Base-by-base conservation (phyloP, 129 eudicot species). In the Arctium lappa region DNA sequence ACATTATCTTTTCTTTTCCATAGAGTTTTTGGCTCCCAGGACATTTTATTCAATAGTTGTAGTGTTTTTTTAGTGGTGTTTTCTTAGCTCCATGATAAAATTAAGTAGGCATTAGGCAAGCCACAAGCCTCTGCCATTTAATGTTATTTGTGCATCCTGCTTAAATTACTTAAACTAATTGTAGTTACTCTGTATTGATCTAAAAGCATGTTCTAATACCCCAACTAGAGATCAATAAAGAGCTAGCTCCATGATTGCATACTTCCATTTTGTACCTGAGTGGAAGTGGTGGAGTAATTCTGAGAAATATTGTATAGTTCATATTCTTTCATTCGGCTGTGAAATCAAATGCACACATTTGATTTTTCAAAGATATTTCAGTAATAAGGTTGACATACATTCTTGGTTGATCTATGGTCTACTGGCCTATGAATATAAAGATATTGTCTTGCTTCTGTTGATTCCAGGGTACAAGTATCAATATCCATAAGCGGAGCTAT, bases 391-490 rank as follows among this genome's bases (percentile, higher is more conserved):
- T 50, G 65, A 72, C 56, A 30, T 36, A 15, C 27, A 32, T 31
- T 15, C 31, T 4, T 8, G 37, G 56, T 72, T 5, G 39, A 72
- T 38, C 56, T n/a, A 53, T 15, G 76, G 42, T 56, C 27, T 79
- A 4, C 18, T 33, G 33, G 16, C 78, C 56, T 40, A 38, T 31
- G 4, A 7, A 39, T 74, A 37, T 39, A 38, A 79, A 63, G 84
- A 46, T 38, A 32, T 76, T 81, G 76, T 81, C 77, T 63, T 75
- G 40, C 37, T 86, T 78, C 29, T 77, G 48, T 42, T 81, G 76
- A 33, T 63, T 81, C 32, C 83, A 95, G 99, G 93, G 88, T 95
- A 78, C 92, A 90, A 83, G 75, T 95, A 88, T 77, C 92, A 44
- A 65, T 95, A 37, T 93, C 94, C 53, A 85, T 93, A 70, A 79